Evolutionary conservation across 345 rosid genomes (phyloP).

Genomic region (Aquilaria yunnanensis): DNA sequence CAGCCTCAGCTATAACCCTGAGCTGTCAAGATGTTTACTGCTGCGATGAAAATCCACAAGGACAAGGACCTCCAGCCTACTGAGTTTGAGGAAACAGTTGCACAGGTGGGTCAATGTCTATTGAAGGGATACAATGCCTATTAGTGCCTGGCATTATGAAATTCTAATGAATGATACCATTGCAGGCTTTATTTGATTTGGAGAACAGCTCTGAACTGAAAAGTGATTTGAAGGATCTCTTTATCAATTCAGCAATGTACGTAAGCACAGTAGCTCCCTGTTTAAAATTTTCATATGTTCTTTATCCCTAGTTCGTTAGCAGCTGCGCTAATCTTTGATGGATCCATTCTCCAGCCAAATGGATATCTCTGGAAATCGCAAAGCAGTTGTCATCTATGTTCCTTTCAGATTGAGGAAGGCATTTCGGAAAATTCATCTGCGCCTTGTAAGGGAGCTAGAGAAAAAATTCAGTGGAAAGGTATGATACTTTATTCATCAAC

Average conservation of each 20-base stretch:
- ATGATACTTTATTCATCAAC: background rate
- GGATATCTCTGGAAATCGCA: slow-evolving; percentile 65
- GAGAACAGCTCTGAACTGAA: slow-evolving; percentile 81
- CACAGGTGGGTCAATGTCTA: slow-evolving; percentile 39
- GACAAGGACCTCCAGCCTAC: slow-evolving; percentile 84
- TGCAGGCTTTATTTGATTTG: slow-evolving; percentile 73
- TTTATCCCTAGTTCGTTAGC: background rate
- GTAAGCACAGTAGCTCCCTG: slow-evolving; percentile 2
- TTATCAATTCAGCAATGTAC: slow-evolving; percentile 70
- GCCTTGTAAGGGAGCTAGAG: slow-evolving; percentile 89
- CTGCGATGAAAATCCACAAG: slow-evolving; percentile 76
- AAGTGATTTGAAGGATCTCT: slow-evolving; percentile 79
- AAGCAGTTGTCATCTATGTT: slow-evolving; percentile 75
- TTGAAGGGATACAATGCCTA: background rate
- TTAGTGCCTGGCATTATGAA: background rate
- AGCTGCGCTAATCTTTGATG: background rate
- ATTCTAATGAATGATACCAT: slow-evolving; percentile 8
- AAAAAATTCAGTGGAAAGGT: slow-evolving; percentile 97
- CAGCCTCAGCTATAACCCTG: slow-evolving; percentile 17
- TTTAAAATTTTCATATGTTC: background rate
- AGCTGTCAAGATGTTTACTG: slow-evolving; percentile 61
- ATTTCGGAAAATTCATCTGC: slow-evolving; percentile 73
- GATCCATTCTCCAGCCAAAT: slow-evolving; percentile 44
- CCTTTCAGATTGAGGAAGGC: slow-evolving; percentile 86
- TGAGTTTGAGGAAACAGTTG: slow-evolving; percentile 79